phyloP scores from a whole-genome alignment of 352 stramenopile genomes.

The Plasmopara muralis region DNA sequence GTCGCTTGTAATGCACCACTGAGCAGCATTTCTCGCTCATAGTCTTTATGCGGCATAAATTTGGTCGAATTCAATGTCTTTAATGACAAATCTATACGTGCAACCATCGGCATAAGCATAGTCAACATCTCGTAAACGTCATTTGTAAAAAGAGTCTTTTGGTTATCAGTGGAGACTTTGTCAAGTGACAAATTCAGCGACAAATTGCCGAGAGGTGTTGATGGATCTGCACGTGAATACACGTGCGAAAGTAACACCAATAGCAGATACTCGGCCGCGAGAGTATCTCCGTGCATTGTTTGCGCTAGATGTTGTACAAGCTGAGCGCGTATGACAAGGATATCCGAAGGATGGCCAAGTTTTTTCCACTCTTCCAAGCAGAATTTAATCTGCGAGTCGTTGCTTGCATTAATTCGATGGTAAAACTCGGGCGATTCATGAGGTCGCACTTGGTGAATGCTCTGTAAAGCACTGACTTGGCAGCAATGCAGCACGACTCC shows the following conservation, averaged over 20 bases:
- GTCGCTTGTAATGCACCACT: slow-evolving; percentile 55
- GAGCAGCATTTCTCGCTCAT: slow-evolving; percentile 53
- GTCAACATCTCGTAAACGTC: slow-evolving; percentile 27
- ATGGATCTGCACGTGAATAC: slow-evolving; percentile 51
- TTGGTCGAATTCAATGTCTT: slow-evolving; percentile 46
- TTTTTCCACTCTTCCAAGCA: slow-evolving; percentile 32
- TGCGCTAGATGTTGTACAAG: slow-evolving; percentile 43
- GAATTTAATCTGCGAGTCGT: slow-evolving; percentile 27
- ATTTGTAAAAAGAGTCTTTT: slow-evolving; percentile 18
- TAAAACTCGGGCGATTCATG: slow-evolving; percentile 34
- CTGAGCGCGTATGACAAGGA: slow-evolving; percentile 27
- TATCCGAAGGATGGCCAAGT: slow-evolving; percentile 9
- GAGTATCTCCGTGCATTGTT: slow-evolving; percentile 31
- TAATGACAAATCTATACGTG: slow-evolving; percentile 52
- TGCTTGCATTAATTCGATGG: slow-evolving; percentile 26
- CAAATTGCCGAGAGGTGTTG: slow-evolving; percentile 64
- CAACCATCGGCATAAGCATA: slow-evolving; percentile 49
- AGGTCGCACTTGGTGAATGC: slow-evolving; percentile 44
- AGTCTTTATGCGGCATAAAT: slow-evolving; percentile 75
- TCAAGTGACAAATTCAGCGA: slow-evolving; percentile 58
- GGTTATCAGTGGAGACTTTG: slow-evolving; percentile 12
- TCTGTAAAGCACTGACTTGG: slow-evolving; percentile 27
- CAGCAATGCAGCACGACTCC: slow-evolving; percentile 68
- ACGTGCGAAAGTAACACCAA: slow-evolving; percentile 67
- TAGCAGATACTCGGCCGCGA: slow-evolving; percentile 67